Evolutionary conservation across 441 rosid genomes (phyloP).

Genomic region (Gossypium trilobum): DNA sequence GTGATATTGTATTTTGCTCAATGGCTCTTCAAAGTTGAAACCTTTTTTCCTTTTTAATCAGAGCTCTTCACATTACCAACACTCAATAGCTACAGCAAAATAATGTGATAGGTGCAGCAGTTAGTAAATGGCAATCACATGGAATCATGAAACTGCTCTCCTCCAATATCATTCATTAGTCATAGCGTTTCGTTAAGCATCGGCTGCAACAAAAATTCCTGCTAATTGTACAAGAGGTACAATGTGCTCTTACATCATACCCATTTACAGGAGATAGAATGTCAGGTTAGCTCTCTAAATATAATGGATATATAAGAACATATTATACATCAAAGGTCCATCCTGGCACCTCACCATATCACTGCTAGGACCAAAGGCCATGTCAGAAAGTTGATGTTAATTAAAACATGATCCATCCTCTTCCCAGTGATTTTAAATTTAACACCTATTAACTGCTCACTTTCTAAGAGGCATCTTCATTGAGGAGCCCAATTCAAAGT

Average conservation of each 20-base stretch:
- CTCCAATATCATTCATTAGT: too few relatives aligned
- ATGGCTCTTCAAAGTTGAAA: too few relatives aligned
- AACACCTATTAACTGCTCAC: background rate
- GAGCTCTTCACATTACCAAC: too few relatives aligned
- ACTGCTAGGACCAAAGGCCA: background rate
- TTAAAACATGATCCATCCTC: slow-evolving; percentile 4
- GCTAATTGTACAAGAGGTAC: background rate
- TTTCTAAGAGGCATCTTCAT: background rate
- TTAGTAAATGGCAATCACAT: too few relatives aligned
- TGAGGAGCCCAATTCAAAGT: background rate
- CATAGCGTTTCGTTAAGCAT: background rate
- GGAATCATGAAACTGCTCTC: too few relatives aligned
- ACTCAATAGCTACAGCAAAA: too few relatives aligned
- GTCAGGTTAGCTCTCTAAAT: slow-evolving; percentile 5
- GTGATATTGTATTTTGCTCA: too few relatives aligned
- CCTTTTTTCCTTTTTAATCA: too few relatives aligned
- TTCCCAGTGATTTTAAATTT: background rate
- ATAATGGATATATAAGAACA: background rate
- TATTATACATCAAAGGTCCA: background rate
- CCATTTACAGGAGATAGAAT: slow-evolving; percentile 14
- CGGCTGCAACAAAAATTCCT: background rate
- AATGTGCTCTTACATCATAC: slow-evolving; percentile 3
- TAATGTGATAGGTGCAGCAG: too few relatives aligned
- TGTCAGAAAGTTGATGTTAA: slow-evolving; percentile 2
- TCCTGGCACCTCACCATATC: background rate